Evolutionary conservation across 352 stramenopile genomes (phyloP), one percentile per base, ranked within the genome.

Genomic region (Phytophthora cactorum): DNA sequence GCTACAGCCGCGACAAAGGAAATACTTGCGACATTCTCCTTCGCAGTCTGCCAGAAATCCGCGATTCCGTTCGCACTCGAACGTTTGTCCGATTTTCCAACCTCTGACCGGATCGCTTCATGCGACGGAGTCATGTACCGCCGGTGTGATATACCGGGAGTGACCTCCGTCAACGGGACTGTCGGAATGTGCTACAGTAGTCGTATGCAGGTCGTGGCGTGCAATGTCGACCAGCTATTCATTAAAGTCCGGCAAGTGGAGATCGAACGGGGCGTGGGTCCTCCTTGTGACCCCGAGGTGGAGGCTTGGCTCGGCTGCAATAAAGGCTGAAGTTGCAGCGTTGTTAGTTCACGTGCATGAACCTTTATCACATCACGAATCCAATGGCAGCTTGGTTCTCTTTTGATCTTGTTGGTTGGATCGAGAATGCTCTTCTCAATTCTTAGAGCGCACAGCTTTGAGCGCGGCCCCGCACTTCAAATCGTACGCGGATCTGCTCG

Each of bases 21-120:
- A 15, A 17, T 69, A 6, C 56, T 72, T n/a, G 12, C 28, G 6
- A 45, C 25, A n/a, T 72, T 72, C 17, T 38, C 49, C 39, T 46
- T 43, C 31, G 55, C 44, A 17, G 39, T 52, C n/a, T 75, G 45
- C 25, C 54, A 68, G 38, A 62, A 17, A 17, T 22, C 38, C 2
- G 10, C 12, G 12, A n/a, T 45, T 45, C 38, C 38, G 4, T 45
- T 45, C 15, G 5, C 38, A 22, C 4, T 45, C 4, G 38, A 45
- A 22, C 12, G 12, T 5, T 17, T 45, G 6, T 45, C 38, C 11
- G 38, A 45, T 17, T 22, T 17, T 27, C n/a, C 41, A 47, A 12
- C 41, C 5, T 12, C 41, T n/a, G 41, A 25, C 5, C 14, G 15
- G 5, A 47, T 47, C 41, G 15, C 14, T 2, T 2, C n/a, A 9